These are phyloP conservation scores for Alternaria sp. DNA, from an alignment of 2,329 filamentous ascomycete species.

Conservation along the genomic window DNA sequence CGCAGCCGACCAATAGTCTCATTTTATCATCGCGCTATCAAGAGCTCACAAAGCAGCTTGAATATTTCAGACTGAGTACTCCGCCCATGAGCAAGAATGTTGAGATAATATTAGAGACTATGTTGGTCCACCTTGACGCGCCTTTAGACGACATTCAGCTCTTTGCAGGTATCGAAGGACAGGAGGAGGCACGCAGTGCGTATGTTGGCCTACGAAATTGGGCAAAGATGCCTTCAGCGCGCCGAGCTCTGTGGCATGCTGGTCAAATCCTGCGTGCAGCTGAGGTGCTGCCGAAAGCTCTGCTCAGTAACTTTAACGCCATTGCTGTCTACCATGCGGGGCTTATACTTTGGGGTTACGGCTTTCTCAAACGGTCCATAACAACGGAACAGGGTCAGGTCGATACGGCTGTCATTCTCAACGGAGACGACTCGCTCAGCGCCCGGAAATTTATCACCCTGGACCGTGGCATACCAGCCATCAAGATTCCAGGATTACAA, in stretches of 20 bases:
- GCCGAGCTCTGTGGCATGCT: conserved; percentile 72
- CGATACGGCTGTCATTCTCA: conserved; percentile 57
- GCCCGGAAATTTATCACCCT: conserved; percentile 67
- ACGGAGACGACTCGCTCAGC: conserved; percentile 63
- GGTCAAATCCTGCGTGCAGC: conserved; percentile 71
- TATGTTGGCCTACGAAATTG: conserved; percentile 68
- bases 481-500: conserved; percentile 49
- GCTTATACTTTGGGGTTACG: conserved; percentile 74
- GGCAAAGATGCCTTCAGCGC: conserved; percentile 63
- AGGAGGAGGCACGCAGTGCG: conserved; percentile 68
- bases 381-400: conserved; percentile 46
- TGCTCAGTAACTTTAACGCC: conserved; percentile 71
- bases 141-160: conserved; percentile 71
- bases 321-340: conserved; percentile 74
- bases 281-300: conserved; percentile 61
- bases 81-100: conserved; percentile 43
- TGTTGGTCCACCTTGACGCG: conserved; percentile 71
- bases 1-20: conserved; percentile 43
- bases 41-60: conserved; percentile 68
- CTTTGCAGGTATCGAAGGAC: conserved; percentile 72
- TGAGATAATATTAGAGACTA: conserved; percentile 56
- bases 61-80: conserved; percentile 61
- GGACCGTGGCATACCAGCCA: conserved; percentile 63
- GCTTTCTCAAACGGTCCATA: conserved; percentile 58
- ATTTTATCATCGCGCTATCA: conserved; percentile 55